These are phyloP conservation scores for Gastrolobium bilobum DNA, from an alignment of 306 rosid genomes.

Conservation along the genomic window DNA sequence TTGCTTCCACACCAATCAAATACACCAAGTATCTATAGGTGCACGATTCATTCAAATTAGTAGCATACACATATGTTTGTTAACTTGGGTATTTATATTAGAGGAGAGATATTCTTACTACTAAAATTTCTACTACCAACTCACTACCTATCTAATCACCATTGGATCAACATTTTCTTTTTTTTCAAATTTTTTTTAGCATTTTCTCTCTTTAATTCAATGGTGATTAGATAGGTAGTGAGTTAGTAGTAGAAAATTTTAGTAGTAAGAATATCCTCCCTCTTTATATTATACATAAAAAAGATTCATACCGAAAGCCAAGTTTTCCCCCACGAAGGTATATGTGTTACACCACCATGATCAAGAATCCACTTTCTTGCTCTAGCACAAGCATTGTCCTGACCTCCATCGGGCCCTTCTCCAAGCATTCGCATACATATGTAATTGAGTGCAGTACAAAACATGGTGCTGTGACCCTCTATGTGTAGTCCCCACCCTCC, in stretches of 20 bases:
- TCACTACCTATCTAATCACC: too few species aligned
- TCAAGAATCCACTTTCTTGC: conserved; percentile 80
- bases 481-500: conserved; percentile 92
- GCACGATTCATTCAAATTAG: conserved; percentile 2
- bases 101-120: too few species aligned
- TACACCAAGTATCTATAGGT: conserved; percentile 67
- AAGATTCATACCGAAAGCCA: conserved; percentile 73
- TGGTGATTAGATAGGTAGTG: too few species aligned
- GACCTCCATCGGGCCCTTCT: conserved; percentile 72
- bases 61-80: neutral
- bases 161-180: too few species aligned
- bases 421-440: conserved; percentile 77
- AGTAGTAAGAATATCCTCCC: too few species aligned
- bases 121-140: too few species aligned
- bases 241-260: too few species aligned
- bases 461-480: conserved; percentile 86
- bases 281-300: neutral
- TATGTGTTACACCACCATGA: conserved; percentile 72
- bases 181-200: too few species aligned
- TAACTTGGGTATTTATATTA: neutral
- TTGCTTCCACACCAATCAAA: conserved; percentile 77
- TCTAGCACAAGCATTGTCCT: conserved; percentile 68
- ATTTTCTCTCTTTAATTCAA: too few species aligned
- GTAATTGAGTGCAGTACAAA: conserved; percentile 70
- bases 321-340: conserved; percentile 88